Conservation (phyloP, 1,284 basidiomycete species). For the Ustilago curta region DNA sequence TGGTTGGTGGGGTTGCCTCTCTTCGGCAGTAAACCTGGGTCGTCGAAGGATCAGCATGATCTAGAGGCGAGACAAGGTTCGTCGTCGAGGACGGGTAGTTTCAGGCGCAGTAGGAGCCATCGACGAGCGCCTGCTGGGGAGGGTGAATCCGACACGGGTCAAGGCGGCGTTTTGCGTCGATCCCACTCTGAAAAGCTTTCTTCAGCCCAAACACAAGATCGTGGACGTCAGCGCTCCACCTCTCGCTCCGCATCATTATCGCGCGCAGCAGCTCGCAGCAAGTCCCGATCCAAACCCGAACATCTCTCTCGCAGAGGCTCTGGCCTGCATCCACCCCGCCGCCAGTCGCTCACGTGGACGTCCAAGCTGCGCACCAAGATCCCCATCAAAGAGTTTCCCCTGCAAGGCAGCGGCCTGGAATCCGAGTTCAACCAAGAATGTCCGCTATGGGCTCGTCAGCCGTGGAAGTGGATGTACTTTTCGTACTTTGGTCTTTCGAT, state of each 20-base stretch:
- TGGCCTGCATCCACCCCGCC: conserved; percentile 16
- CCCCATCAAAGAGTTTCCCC: conserved; percentile 60
- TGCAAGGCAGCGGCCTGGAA: conserved; percentile 55
- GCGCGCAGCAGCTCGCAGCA: conserved; percentile 19
- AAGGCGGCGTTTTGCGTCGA: conserved; percentile 3
- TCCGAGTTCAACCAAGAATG: conserved; percentile 60
- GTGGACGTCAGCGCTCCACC: conserved; percentile 1
- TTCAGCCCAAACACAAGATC: background rate
- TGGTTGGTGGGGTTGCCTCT: conserved; percentile 34
- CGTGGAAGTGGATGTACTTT: conserved; percentile 61
- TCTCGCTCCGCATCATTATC: conserved; percentile 32
- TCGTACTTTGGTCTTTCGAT: conserved; percentile 61
- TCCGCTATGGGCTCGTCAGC: conserved; percentile 61
- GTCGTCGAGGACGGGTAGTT: conserved; percentile 24
- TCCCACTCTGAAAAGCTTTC: conserved; percentile 29
- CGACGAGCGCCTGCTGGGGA: background rate
- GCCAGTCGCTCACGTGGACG: conserved; percentile 39
- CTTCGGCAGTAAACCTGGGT: conserved; percentile 16
- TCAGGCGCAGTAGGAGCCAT: conserved; percentile 4
- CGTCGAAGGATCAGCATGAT: conserved; percentile 3
- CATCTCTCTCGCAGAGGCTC: background rate
- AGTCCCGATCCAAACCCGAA: background rate
- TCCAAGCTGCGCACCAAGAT: conserved; percentile 49
- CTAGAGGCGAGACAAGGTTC: background rate
- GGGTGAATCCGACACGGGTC: background rate